Evolutionary conservation across 768 basidiomycete genomes (phyloP), one percentile per base, ranked within the genome.

Genomic region (Agaricus subrufescens): DNA sequence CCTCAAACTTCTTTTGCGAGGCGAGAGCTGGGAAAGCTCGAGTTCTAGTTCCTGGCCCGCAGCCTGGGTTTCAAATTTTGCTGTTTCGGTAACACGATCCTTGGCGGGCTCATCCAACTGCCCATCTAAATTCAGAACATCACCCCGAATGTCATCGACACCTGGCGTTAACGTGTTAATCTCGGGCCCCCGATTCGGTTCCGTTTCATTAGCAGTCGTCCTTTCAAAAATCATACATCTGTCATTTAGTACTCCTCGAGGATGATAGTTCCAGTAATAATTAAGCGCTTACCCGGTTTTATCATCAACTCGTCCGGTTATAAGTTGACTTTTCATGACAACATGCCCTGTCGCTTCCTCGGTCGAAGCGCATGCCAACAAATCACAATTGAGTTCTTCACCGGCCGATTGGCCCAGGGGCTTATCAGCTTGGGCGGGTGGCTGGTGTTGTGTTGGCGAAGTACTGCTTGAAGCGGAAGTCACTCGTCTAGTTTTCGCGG

Each of bases 1-100:
- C 9, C 23, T 27, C 40, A 47, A 23, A 27, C 46, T 40, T 23
- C 44, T 48, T 58, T 70, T 72, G 52, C 55, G 64, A 58, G 80
- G 80, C 5, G 82, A 83, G 61, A 82, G 69, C 62, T 83, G 78
- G 40, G 81, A 82, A 59, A 81, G 45, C 46, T 77, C 79, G 40
- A 83, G 63, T 31, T 68, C 69, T 43, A 50, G 51, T 56, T 62
- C 56, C 42, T 37, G 55, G 34, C 46, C 48, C 26, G 45, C 55
- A 31, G 50, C 49, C 27, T 26, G 48, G 30, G 44, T 31, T 31
- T 42, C 55, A 50, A 40, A 43, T 44, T 14, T 27, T 42, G n/a
- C 45, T 23, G 30, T 42, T 42, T 31, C 14, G 43, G 34, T 50
- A 45, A 29, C 15, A 29, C 8, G 12, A 26, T 31, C 34, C 25